Evolutionary conservation across 1,284 basidiomycete genomes (phyloP), one percentile per base, ranked within the genome.

Genomic region (Ustilago sp.): DNA sequence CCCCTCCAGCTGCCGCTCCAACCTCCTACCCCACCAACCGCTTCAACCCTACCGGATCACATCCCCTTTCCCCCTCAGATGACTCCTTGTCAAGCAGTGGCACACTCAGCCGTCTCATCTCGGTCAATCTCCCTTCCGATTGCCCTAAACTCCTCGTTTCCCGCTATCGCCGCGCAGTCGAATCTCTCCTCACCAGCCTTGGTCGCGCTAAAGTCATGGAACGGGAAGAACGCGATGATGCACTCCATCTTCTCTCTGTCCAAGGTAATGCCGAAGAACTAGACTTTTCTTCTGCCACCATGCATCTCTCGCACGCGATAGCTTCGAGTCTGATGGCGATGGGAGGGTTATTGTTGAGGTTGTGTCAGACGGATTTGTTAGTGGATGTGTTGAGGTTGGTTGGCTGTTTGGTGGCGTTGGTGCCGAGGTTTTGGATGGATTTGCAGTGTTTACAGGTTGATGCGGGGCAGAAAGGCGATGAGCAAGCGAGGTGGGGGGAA

Each of bases 91-190:
- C 19, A 35, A 64, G 52, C 43, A 50, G 45, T 7, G 63, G 53
- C 54, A 77, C 75, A 5, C 58, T 77, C n/a, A 63, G 68, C 17
- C 75, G 75, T 2, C 70, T 77, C 58, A 69, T 74, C 13, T 70
- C 70, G n/a, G 67, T 64, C 35, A 53, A 59, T 11, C 61, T 77
- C 19, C 63, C 67, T 12, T 8, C 57, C 8, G 67, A 63, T 34
- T 70, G 66, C 32, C 67, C 70, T 9, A 23, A 54, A 17, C 52
- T 63, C 4, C 28, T 77, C 15, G 39, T 70, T 35, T 69, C 55
- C 28, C 63, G 75, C 47, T 77, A 74, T 51, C 54, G 62, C 17
- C 56, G 54, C 36, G 67, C 75, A 2, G 63, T 70, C 41, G 70
- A 74, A 36, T 55, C 60, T 19, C 55, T 77, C 15, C 70, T 74